Evolutionary conservation across 2,329 filamentous ascomycete species (phyloP), one percentile per base, ranked within the genome.

Genomic region (Ophiosphaerella herpotricha): DNA sequence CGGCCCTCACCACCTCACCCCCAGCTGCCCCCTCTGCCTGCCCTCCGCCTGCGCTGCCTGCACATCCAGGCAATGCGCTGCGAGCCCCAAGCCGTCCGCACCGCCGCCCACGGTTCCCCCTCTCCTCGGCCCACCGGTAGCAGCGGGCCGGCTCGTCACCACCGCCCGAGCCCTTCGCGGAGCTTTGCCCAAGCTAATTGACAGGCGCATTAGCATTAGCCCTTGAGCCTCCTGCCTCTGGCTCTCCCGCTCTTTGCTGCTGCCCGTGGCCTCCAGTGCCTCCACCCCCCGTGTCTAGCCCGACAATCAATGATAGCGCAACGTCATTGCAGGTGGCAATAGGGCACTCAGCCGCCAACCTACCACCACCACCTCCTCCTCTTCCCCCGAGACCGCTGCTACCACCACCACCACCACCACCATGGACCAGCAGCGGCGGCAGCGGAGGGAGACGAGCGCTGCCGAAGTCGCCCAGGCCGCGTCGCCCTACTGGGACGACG

Each of bases 371-470:
- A 21, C 18, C 18, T 1, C 18, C 18, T 21, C 18, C 18, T 1
- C 18, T 3, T 21, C 18, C 18, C 4, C 18, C 18, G 2, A 3
- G 18, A 21, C 18, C 4, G 18, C 18, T 5, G 18, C 16, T 3
- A 18, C 18, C 18, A 21, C 16, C 16, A 18, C 18, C 18, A 21
- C 18, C 18, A 21, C 18, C 18, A 21, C 18, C 18, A 21, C 54
- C 57, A 71, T 71, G 68, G 68, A 70, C 33, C 64, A 59, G 43
- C 46, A 56, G 41, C 45, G 59, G 44, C 64, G 66, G 21, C 60
- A 46, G 52, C 57, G 64, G 48, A 52, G 62, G 47, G 64, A 68
- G 48, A 57, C 57, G 41, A 63, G 61, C 46, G 52, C 61, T 24
- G 49, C 55, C 32, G 65, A 67, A 38, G 55, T 58, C 13, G 47